These are phyloP conservation scores for Talaromyces liani DNA, from an alignment of 495 filamentous ascomycete species.

Conservation along the genomic window DNA sequence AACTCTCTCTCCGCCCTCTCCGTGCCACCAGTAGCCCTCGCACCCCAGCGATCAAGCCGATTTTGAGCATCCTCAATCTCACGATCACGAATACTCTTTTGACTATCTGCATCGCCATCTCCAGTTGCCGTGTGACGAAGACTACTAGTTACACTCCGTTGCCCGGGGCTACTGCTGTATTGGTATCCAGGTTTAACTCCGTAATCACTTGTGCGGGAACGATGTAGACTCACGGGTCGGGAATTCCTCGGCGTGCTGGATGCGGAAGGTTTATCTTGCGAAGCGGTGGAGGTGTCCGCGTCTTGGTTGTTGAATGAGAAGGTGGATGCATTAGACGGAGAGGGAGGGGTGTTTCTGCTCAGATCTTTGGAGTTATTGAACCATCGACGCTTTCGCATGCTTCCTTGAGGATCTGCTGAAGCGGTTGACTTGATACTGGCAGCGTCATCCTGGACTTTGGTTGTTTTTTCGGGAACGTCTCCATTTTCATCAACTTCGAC, in stretches of 20 bases:
- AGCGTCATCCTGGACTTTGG: constrained; percentile 14
- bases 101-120: constrained; percentile 33
- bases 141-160: constrained; percentile 23
- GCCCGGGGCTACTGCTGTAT: constrained; percentile 22
- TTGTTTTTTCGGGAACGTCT: neutral
- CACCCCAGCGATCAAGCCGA: constrained; percentile 34
- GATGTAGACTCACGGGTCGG: constrained; percentile 29
- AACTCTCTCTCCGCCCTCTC: constrained; percentile 37
- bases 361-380: constrained; percentile 33
- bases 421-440: constrained; percentile 25
- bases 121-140: constrained; percentile 14
- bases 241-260: constrained; percentile 15
- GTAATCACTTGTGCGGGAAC: constrained; percentile 17
- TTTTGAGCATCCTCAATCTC: constrained; percentile 46
- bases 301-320: constrained; percentile 13
- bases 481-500: constrained; percentile 52
- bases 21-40: constrained; percentile 31
- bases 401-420: constrained; percentile 23
- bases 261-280: neutral
- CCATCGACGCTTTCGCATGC: constrained; percentile 32
- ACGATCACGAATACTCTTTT: constrained; percentile 32
- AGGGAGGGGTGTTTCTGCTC: constrained; percentile 21
- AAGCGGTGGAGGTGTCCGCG: neutral
- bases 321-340: constrained; percentile 15
- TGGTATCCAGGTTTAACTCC: constrained; percentile 16